Conservation (phyloP, 1,284 basidiomycete genomes). For the Hemileia vastatrix region DNA sequence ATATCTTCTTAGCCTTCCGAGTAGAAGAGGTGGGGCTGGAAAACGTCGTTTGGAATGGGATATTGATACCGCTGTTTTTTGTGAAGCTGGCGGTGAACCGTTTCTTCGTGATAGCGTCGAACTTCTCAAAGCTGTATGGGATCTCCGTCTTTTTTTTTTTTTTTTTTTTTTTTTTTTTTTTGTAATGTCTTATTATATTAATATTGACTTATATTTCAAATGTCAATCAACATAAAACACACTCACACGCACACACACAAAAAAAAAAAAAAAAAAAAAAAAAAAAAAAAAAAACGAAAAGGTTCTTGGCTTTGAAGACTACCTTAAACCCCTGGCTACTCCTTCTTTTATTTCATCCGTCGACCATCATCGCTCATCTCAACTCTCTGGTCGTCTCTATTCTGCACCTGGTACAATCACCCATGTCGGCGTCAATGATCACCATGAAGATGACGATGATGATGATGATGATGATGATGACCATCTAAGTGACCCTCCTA, state of each 20-base stretch:
- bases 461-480: constrained; percentile 9
- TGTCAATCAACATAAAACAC: too few relatives aligned
- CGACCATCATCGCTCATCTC: background rate
- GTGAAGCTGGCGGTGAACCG: constrained; percentile 27
- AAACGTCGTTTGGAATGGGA: constrained; percentile 29
- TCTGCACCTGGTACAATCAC: too few relatives aligned
- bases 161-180: too few relatives aligned
- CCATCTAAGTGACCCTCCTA: background rate
- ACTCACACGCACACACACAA: too few relatives aligned
- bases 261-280: too few relatives aligned
- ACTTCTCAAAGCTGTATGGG: constrained; percentile 28
- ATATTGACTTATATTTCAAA: too few relatives aligned
- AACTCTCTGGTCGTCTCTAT: too few relatives aligned
- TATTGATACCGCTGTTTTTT: constrained; percentile 30
- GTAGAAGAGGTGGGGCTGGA: constrained; percentile 23
- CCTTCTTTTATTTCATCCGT: constrained; percentile 1
- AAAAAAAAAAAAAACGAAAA: too few relatives aligned
- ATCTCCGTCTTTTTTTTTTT: too few relatives aligned
- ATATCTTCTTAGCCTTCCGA: constrained; percentile 25
- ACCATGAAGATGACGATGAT: too few relatives aligned
- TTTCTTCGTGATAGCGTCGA: constrained; percentile 29
- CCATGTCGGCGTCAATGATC: too few relatives aligned
- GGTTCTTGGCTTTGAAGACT: constrained; percentile 17
- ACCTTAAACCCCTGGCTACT: constrained; percentile 11
- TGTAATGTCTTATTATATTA: too few relatives aligned